These are phyloP conservation scores for Fusarium pilosicola DNA, from an alignment of 2,329 filamentous ascomycete genomes.

Conservation along the genomic window DNA sequence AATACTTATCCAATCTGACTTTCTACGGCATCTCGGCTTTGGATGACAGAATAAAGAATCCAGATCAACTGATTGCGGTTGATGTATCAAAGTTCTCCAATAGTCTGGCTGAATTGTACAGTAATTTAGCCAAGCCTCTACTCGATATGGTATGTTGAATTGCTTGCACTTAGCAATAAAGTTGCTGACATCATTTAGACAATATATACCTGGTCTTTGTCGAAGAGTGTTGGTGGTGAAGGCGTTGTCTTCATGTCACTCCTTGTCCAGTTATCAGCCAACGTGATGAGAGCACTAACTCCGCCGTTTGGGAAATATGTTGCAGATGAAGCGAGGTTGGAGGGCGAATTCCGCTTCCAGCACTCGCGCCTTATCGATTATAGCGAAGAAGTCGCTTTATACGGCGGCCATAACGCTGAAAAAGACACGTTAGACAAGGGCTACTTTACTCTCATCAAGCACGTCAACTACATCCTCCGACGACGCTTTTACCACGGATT, in stretches of 20 bases:
- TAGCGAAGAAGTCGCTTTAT: constrained; percentile 92
- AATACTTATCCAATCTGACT: constrained; percentile 96
- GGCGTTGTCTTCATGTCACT: constrained; percentile 95
- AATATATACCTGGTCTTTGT: constrained; percentile 95
- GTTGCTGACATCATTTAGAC: constrained; percentile 56
- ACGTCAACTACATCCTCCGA: constrained; percentile 94
- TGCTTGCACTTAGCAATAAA: no score
- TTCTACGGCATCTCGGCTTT: constrained; percentile 96
- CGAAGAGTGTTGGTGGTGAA: constrained; percentile 94
- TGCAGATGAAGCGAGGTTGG: constrained; percentile 91
- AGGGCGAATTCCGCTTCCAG: constrained; percentile 96
- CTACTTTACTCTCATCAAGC: constrained; percentile 98
- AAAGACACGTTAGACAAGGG: constrained; percentile 98
- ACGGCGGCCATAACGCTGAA: constrained; percentile 90
- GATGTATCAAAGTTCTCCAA: constrained; percentile 97
- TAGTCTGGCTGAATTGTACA: constrained; percentile 93
- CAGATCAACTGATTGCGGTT: constrained; percentile 95
- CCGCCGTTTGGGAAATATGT: constrained; percentile 98
- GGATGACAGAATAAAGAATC: constrained; percentile 98
- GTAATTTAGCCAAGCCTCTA: constrained; percentile 92
- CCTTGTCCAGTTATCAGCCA: constrained; percentile 91
- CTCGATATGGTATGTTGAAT: constrained; percentile 78
- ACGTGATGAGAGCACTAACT: constrained; percentile 91
- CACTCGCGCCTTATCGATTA: constrained; percentile 96
- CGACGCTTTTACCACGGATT: constrained; percentile 96